Evolutionary conservation across 495 filamentous ascomycete species (phyloP), one percentile per base, ranked within the genome.

Genomic region (Penicillium bovifimosum): DNA sequence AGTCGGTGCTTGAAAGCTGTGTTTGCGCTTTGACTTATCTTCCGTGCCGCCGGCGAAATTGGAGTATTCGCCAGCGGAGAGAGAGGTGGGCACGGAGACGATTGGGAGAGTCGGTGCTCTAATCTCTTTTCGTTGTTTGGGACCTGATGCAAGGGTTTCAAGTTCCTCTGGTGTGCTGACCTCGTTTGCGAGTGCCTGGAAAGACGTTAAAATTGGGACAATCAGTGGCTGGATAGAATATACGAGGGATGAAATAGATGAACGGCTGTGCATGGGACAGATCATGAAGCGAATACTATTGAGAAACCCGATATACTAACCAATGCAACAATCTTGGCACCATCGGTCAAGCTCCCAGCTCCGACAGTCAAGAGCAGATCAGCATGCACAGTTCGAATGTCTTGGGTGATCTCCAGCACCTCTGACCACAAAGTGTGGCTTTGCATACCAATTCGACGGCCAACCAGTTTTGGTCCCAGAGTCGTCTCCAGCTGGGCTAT

Each of bases 11-110:
- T 66, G 50, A 49, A 85, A 83, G 50, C 65, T 69, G 46, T 75
- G 65, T 62, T 87, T 86, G 29, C 75, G 72, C 45, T 72, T 61
- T 2, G 74, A 80, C 38, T 56, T 47, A 43, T 78, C 72, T 46
- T 85, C 64, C 0, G 84, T 86, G 2, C 68, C 81, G 27, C 81
- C 83, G 5, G 77, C 80, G 31, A 77, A 68, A 27, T 73, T 55
- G 26, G 75, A 78, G 60, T 83, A 86, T 64, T 86, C 82, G 16
- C 80, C 83, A 1, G 75, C 84, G 2, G 82, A 85, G 0, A 88
- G 69, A 0, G 80, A 75, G 0, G 84, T 86, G 0, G 84, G 82
- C 41, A 88, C 77, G 34, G 76, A 76, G 48, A 86, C 78, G 16
- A 83, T 74, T 0, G 82, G 80, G 28, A 81, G 66, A 0, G 63